phyloP scores from a whole-genome alignment of 176 grass and related monocot species.

The Carex myosuroides region DNA sequence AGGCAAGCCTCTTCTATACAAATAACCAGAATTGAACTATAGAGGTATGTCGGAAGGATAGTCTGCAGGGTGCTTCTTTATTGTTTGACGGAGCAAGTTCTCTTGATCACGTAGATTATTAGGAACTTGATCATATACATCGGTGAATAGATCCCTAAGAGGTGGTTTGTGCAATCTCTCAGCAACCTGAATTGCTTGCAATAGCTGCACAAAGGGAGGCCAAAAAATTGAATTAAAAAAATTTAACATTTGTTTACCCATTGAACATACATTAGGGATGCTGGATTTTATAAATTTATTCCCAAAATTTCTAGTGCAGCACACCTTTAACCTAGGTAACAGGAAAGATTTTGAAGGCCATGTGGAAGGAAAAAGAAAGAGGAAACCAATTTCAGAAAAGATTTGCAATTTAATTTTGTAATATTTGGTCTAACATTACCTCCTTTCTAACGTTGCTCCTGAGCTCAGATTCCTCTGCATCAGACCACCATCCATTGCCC shows the following conservation, averaged over 20 bases:
- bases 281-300: background rate
- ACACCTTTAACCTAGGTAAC: background rate
- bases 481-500: conserved; percentile 84
- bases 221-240: background rate
- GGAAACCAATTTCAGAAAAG: background rate
- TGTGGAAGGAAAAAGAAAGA: background rate
- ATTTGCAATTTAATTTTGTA: background rate
- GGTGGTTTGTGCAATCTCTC: conserved; percentile 64
- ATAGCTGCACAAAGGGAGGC: conserved; percentile 43
- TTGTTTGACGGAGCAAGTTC: conserved; percentile 36
- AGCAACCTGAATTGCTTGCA: conserved; percentile 80
- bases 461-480: conserved; percentile 66
- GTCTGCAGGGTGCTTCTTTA: conserved; percentile 59
- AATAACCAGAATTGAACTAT: conserved; percentile 25
- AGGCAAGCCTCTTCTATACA: background rate
- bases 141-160: conserved; percentile 63
- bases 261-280: background rate
- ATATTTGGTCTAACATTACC: conserved; percentile 28
- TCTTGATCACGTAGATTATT: conserved; percentile 74
- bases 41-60: conserved; percentile 75
- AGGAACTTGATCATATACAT: conserved; percentile 83
- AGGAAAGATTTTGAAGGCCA: background rate
- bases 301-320: background rate
- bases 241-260: background rate
- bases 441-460: conserved; percentile 64